Evolutionary conservation across 2,329 filamentous ascomycete genomes (phyloP).

Genomic region (Claviceps digitariae): DNA sequence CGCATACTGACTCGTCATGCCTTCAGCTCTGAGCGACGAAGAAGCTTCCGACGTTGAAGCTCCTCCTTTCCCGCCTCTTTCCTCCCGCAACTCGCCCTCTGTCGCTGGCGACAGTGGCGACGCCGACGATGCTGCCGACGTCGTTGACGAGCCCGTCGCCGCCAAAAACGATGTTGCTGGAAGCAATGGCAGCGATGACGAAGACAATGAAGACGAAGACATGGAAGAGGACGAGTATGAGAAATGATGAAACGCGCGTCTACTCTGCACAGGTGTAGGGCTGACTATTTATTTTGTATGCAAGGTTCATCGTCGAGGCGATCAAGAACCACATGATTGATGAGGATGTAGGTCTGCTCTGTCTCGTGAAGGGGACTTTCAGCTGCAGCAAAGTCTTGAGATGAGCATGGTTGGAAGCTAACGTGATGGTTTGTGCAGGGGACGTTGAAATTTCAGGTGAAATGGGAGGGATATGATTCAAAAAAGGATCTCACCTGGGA

Average conservation of each 20-base stretch:
- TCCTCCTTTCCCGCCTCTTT: conserved; percentile 9
- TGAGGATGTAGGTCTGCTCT: conserved; percentile 31
- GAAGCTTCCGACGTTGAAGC: conserved; percentile 20
- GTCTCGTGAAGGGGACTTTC: too few relatives aligned
- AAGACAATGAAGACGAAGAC: conserved; percentile 23
- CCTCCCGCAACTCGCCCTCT: conserved; percentile 14
- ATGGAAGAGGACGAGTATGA: conserved; percentile 31
- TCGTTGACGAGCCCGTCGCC: conserved; percentile 4
- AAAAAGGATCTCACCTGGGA: conserved; percentile 67
- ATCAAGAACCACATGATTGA: conserved; percentile 54
- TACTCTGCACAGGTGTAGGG: too few relatives aligned
- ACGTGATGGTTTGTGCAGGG: conserved; percentile 22
- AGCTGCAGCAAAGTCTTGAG: too few relatives aligned
- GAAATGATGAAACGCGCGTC: not conserved
- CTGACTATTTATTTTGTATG: not conserved
- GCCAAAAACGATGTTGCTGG: conserved; percentile 12
- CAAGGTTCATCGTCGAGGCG: conserved; percentile 60
- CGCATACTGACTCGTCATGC: conserved; percentile 9
- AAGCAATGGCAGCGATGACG: conserved; percentile 16
- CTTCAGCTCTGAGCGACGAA: conserved; percentile 24
- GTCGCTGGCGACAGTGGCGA: conserved; percentile 3
- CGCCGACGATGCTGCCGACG: conserved; percentile 3
- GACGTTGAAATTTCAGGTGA: conserved; percentile 51
- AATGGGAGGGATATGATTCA: conserved; percentile 68
- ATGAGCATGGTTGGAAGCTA: conserved; percentile 5